Conservation (phyloP, 1,284 basidiomycete genomes). For the Grifola frondosa region DNA sequence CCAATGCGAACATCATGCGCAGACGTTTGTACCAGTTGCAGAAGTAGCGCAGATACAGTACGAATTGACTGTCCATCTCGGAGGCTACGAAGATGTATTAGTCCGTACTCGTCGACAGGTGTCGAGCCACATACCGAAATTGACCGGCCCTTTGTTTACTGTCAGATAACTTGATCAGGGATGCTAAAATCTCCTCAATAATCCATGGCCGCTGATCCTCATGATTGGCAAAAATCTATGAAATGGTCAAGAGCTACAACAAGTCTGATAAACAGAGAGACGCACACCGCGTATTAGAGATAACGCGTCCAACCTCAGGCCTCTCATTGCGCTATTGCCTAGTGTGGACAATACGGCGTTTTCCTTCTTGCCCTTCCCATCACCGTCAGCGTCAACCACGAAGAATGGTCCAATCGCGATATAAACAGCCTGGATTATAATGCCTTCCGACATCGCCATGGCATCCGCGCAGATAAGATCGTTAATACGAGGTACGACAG, state of each 20-base stretch:
- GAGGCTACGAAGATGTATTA: conserved; percentile 42
- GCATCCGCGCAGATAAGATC: conserved; percentile 64
- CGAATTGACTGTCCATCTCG: conserved; percentile 86
- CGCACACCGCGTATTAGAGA: conserved; percentile 81
- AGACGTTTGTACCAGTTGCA: conserved; percentile 95
- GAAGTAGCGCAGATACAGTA: conserved; percentile 86
- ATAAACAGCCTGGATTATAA: conserved; percentile 90
- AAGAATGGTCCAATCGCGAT: conserved; percentile 93
- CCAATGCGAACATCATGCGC: conserved; percentile 74
- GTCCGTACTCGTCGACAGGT: neutral
- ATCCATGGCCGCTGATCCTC: conserved; percentile 93
- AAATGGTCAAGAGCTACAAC: too few relatives aligned
- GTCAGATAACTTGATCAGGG: conserved; percentile 87
- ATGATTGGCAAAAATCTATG: conserved; percentile 85
- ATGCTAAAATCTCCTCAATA: conserved; percentile 91
- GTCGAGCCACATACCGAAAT: conserved; percentile 60
- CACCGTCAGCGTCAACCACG: conserved; percentile 64
- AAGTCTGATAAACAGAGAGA: conserved; percentile 18
- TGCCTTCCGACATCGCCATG: conserved; percentile 80
- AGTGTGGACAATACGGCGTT: conserved; percentile 59
- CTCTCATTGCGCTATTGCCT: conserved; percentile 76
- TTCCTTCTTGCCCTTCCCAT: conserved; percentile 54
- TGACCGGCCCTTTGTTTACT: conserved; percentile 85
- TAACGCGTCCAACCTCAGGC: conserved; percentile 78
- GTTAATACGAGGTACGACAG: conserved; percentile 68